A percentile compares a stretch with the other conserved stretches of the same genome.
These are phyloP conservation scores for Diaporthe citri DNA, from an alignment of 2,329 filamentous ascomycete genomes.

Conservation along the genomic window DNA sequence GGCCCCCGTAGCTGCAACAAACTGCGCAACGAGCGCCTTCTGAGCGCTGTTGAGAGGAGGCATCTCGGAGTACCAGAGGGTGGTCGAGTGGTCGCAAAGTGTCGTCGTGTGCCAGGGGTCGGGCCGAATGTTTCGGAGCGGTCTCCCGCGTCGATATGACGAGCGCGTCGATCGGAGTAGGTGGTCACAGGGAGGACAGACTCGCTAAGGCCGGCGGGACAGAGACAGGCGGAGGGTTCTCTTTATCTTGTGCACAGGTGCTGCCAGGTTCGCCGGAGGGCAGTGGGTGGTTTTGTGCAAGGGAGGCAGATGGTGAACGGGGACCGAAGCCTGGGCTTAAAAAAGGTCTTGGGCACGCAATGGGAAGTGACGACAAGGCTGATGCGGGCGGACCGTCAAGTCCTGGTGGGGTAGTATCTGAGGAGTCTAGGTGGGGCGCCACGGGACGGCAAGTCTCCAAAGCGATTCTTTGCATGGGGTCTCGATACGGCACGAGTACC, in stretches of 20 bases:
- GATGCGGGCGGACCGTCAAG: neutral
- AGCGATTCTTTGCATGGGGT: neutral
- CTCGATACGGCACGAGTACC: neutral
- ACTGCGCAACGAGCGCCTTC: constrained; percentile 38
- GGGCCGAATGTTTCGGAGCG: constrained; percentile 33
- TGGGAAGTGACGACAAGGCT: constrained; percentile 31
- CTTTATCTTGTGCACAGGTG: neutral
- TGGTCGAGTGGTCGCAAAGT: neutral
- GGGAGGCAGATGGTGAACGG: neutral
- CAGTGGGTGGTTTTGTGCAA: neutral
- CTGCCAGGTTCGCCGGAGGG: constrained; percentile 11
- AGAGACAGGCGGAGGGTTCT: neutral
- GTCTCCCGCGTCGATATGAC: constrained; percentile 33
- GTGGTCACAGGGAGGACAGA: neutral
- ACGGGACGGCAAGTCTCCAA: neutral
- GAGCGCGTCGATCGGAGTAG: neutral
- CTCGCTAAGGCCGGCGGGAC: neutral
- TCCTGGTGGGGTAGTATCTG: constrained; percentile 17
- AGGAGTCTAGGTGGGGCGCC: constrained; percentile 6
- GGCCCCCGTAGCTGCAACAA: constrained; percentile 38
- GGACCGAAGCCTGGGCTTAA: neutral
- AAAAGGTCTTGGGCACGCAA: constrained; percentile 7
- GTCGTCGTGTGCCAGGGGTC: constrained; percentile 33
- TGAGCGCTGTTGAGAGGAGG: constrained; percentile 39
- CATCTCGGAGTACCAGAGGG: constrained; percentile 33